Evolutionary conservation across 208 protist species (phyloP).

Genomic region (Crithidia expoeki): DNA sequence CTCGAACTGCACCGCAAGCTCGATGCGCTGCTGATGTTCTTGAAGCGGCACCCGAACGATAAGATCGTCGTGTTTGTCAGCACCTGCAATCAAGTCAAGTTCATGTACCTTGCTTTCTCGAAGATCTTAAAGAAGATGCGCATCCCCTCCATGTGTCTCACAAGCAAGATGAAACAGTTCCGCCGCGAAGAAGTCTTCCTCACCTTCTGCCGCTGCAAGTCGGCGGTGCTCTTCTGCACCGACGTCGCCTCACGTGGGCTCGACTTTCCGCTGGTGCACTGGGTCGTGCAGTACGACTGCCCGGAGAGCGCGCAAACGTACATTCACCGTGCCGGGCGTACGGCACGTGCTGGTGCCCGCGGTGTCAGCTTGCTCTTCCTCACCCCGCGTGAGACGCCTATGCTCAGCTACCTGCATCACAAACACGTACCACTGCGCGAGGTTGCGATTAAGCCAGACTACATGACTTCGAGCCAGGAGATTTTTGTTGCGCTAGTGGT

Average conservation of each 20-base stretch:
- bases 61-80: constrained; percentile 99
- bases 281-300: constrained; percentile 99
- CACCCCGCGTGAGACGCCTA: constrained; percentile 96
- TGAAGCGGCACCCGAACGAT: constrained; percentile 95
- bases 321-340: constrained; percentile 98
- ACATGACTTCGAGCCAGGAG: constrained; percentile 78
- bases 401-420: constrained; percentile 90
- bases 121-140: constrained; percentile 92
- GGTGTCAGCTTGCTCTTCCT: constrained; percentile 97
- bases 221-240: constrained; percentile 97
- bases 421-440: constrained; percentile 84
- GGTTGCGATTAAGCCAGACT: constrained; percentile 79
- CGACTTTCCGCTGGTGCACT: constrained; percentile 98
- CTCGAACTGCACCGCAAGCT: constrained; percentile 95
- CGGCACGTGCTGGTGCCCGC: constrained; percentile 90
- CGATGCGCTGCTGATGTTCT: constrained; percentile 97
- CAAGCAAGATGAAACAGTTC: constrained; percentile 94
- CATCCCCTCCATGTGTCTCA: constrained; percentile 92
- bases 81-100: constrained; percentile 97
- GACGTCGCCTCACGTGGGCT: constrained; percentile 98
- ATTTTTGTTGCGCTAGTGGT: constrained; percentile 93
- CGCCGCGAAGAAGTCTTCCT: constrained; percentile 91
- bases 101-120: constrained; percentile 92
- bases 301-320: constrained; percentile 98
- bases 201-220: constrained; percentile 89